These are phyloP conservation scores for Moricandia moricandioides DNA, from an alignment of 345 rosid genomes.

Conservation along the genomic window DNA sequence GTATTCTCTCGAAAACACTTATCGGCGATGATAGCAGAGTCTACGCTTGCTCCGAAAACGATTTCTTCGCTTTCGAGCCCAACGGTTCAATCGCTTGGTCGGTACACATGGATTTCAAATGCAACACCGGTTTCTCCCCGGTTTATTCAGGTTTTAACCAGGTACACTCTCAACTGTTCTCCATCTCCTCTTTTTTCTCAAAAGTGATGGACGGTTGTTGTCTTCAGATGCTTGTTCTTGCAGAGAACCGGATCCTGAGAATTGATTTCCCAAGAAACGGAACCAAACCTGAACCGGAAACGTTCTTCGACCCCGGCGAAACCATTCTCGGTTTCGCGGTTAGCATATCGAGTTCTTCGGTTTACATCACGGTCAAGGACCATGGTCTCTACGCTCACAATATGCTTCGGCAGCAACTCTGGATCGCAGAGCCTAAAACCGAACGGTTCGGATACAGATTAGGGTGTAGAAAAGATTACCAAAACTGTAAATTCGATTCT, in stretches of 20 bases:
- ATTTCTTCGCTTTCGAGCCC: constrained; percentile 62
- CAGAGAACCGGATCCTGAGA: constrained; percentile 67
- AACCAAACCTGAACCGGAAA: constrained; percentile 45
- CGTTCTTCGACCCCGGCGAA: constrained; percentile 62
- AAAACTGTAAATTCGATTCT: constrained; percentile 64
- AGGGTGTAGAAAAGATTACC: constrained; percentile 60
- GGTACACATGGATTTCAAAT: constrained; percentile 53
- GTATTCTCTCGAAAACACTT: constrained; percentile 62
- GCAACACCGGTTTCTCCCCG: constrained; percentile 52
- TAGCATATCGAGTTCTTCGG: constrained; percentile 55
- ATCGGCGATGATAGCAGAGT: constrained; percentile 65
- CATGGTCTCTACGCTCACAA: constrained; percentile 63
- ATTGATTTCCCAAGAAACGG: constrained; percentile 41
- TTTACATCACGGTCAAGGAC: constrained; percentile 55
- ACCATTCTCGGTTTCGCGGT: constrained; percentile 62
- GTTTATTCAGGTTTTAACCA: constrained; percentile 58
- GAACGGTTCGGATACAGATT: constrained; percentile 55
- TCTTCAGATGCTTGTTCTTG: constrained; percentile 68
- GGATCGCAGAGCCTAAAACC: constrained; percentile 76
- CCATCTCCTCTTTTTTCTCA: constrained; percentile 1
- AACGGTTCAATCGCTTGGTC: constrained; percentile 85
- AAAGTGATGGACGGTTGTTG: background rate
- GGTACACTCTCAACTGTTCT: constrained; percentile 35
- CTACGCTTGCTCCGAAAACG: constrained; percentile 61
- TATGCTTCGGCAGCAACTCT: constrained; percentile 42